phyloP scores from a whole-genome alignment of 2,329 filamentous ascomycete species.

The Coniochaeta ligniaria region DNA sequence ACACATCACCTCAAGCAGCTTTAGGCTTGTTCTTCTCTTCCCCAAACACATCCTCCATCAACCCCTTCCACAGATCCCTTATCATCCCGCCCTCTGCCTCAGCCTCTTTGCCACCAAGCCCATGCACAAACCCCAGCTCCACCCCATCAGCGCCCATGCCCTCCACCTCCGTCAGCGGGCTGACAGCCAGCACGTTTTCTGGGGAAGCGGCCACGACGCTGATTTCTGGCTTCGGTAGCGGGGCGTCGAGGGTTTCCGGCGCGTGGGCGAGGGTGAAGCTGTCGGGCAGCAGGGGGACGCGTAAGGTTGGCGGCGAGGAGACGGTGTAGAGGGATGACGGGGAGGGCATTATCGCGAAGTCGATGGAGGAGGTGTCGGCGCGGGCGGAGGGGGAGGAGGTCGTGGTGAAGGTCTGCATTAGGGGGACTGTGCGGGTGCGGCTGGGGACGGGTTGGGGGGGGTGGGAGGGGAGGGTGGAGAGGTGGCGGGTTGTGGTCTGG shows the following conservation, averaged over 20 bases:
- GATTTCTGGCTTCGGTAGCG: conserved; percentile 36
- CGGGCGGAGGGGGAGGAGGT: conserved; percentile 18
- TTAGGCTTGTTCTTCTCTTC: conserved; percentile 12
- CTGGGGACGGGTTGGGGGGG: conserved; percentile 36
- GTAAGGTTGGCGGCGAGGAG: conserved; percentile 28
- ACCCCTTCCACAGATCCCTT: conserved; percentile 46
- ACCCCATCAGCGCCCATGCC: conserved; percentile 49
- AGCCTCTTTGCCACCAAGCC: conserved; percentile 11
- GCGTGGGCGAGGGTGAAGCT: conserved; percentile 37
- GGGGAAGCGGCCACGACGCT: conserved; percentile 51
- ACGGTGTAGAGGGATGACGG: conserved; percentile 5
- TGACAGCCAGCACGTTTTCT: conserved; percentile 38
- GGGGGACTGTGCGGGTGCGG: conserved; percentile 38
- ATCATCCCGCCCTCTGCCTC: conserved; percentile 34
- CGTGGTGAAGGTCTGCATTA: conserved; percentile 56
- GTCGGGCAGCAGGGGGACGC: conserved; percentile 54
- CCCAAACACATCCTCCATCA: conserved; percentile 42
- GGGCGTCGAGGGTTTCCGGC: conserved; percentile 32
- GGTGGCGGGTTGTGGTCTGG: conserved; percentile 23
- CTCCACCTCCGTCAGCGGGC: conserved; percentile 49
- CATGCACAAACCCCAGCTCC: conserved; percentile 45
- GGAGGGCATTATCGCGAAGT: conserved; percentile 45
- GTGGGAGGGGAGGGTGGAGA: conserved; percentile 36
- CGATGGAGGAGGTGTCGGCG: conserved; percentile 34
- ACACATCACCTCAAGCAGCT: conserved; percentile 10